Evolutionary conservation across 352 stramenopile species (phyloP), one percentile per base, ranked within the genome.

Genomic region (Globisporangium rhizosaccharum): DNA sequence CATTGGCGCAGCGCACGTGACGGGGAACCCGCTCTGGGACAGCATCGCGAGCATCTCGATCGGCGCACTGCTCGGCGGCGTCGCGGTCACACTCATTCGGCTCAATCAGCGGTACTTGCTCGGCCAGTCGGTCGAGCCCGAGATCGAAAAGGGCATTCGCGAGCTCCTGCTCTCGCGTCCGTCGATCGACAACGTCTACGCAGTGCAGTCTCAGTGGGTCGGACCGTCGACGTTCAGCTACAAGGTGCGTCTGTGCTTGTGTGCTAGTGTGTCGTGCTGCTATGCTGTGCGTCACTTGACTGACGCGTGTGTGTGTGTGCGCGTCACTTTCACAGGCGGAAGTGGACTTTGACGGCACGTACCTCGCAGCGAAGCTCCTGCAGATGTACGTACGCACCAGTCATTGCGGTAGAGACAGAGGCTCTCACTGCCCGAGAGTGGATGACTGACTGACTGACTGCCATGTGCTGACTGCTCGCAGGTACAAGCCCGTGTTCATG

Each of bases 261-360:
- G 20, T 42, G 42, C 18, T 33, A 39, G 9, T 8, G 9, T 8
- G 26, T 3, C 23, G 11, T 52, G 47, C 11, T 18, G 20, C 25
- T 53, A 30, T 56, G n/a, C 30, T 47, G 10, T 15, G 15, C 0
- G 3, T 36, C 11, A 15, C 11, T 25, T 53, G 25, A 3, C 20
- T 45, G 30, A 46, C 12, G 42, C 20, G 25, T 46, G 33, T 44
- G 18, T 51, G n/a, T 57, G 11, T 28, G 54, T 39, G 41, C 51
- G 5, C 54, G n/a, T 65, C 17, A 65, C 30, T 60, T 10, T 49
- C 20, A 17, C 48, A 94, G 85, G 97, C 96, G 23, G 96, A 99
- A 75, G 90, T 99, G 7, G 97, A 99, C 73, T 99, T 99, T 78
- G 97, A 99, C 65, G 97, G 96, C 55, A 99, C 96, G 44, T 99